Percentiles rank a stretch among this genome's conserved stretches.
Conservation (phyloP, 495 filamentous ascomycete species). For the Xylaria longipes region DNA sequence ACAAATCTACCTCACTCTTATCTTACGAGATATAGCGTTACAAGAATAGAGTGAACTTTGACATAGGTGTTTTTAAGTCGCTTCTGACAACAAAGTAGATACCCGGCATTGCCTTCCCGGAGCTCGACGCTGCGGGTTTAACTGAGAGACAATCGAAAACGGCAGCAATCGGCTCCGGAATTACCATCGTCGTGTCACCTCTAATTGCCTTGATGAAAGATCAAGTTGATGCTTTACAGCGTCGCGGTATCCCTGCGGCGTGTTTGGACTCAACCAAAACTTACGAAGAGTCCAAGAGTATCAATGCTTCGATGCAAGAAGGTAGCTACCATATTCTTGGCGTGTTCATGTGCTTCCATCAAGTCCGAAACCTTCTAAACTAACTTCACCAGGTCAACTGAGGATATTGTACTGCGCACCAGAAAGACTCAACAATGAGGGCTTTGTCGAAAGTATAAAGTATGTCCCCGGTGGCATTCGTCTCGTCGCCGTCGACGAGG, state of each 20-base stretch:
- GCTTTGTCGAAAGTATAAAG: slow-evolving; percentile 61
- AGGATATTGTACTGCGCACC: slow-evolving; percentile 65
- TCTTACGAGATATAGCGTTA: not conserved
- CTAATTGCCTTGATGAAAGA: slow-evolving; percentile 66
- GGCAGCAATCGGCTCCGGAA: slow-evolving; percentile 41
- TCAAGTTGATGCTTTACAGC: slow-evolving; percentile 59
- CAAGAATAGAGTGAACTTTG: not conserved
- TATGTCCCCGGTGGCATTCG: slow-evolving; percentile 58
- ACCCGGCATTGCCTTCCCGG: slow-evolving; percentile 60
- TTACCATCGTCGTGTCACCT: slow-evolving; percentile 62
- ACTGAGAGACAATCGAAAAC: slow-evolving; percentile 4
- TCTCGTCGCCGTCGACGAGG: slow-evolving; percentile 64
- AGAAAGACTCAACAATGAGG: slow-evolving; percentile 64
- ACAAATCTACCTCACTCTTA: not conserved
- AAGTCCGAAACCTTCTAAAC: not conserved
- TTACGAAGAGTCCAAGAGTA: slow-evolving; percentile 51
- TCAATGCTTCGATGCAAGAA: slow-evolving; percentile 50
- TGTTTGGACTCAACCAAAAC: slow-evolving; percentile 60
- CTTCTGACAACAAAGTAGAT: slow-evolving; percentile 45
- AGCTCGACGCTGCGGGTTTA: slow-evolving; percentile 44
- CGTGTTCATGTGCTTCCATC: too few relatives aligned
- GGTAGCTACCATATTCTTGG: slow-evolving; percentile 21
- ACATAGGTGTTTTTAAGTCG: not conserved
- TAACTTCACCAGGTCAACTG: slow-evolving; percentile 37
- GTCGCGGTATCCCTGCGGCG: slow-evolving; percentile 56